Percentiles rank a stretch among this genome's conserved stretches.
Conservation (phyloP, 2,329 filamentous ascomycete genomes). For the Fusarium sp. region DNA sequence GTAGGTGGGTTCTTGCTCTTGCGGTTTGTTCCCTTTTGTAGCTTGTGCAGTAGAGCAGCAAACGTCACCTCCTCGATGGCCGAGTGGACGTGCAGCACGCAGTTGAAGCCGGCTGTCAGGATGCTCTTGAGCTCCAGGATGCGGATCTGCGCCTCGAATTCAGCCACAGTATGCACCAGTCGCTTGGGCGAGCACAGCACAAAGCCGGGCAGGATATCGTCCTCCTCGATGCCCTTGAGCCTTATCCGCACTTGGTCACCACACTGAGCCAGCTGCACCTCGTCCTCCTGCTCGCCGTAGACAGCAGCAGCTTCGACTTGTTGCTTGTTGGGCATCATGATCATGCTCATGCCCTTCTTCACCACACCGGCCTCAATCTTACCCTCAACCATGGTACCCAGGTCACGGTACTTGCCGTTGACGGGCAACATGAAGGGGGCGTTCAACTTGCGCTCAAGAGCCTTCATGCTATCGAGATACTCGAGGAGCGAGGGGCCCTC, state of each 20-base stretch:
- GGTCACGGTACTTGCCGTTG: conserved; percentile 94
- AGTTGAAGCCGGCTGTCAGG: conserved; percentile 94
- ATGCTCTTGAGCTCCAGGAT: conserved; percentile 96
- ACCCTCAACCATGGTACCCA: conserved; percentile 97
- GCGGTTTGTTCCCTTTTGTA: conserved; percentile 92
- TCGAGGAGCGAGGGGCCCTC: conserved; percentile 91
- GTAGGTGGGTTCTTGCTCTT: conserved; percentile 95
- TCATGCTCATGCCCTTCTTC: conserved; percentile 86
- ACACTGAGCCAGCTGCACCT: conserved; percentile 83
- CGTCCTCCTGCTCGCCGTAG: conserved; percentile 97
- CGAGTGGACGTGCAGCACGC: conserved; percentile 95
- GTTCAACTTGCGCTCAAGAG: conserved; percentile 94
- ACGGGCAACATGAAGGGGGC: conserved; percentile 99
- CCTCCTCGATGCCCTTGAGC: conserved; percentile 94
- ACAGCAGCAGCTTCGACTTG: conserved; percentile 84
- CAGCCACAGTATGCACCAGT: conserved; percentile 87
- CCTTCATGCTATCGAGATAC: conserved; percentile 93
- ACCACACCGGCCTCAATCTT: conserved; percentile 96
- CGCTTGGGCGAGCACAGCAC: conserved; percentile 96
- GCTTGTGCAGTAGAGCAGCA: conserved; percentile 85
- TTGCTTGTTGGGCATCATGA: conserved; percentile 97
- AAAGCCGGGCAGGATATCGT: conserved; percentile 95
- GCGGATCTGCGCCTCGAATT: conserved; percentile 96
- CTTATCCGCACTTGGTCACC: conserved; percentile 95
- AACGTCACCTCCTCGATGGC: conserved; percentile 99